phyloP scores from a whole-genome alignment of 805 yeast genomes.

The Wickerhamomyces strasburgensis region DNA sequence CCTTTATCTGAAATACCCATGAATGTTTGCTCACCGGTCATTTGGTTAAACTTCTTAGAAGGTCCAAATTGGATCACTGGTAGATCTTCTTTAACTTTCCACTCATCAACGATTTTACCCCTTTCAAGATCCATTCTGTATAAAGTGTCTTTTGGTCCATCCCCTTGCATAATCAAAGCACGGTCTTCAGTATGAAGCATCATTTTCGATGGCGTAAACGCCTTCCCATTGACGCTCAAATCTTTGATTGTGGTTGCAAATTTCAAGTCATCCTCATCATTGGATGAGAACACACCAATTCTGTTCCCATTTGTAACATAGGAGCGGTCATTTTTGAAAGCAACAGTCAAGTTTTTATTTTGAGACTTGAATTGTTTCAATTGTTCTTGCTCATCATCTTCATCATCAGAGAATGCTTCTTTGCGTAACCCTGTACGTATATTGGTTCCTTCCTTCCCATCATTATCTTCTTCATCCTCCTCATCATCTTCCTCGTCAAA shows the following conservation, averaged over 20 bases:
- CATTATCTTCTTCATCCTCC: constrained; percentile 35
- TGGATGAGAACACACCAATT: constrained; percentile 73
- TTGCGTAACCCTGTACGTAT: constrained; percentile 21
- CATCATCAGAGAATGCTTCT: constrained; percentile 28
- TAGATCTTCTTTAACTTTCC: constrained; percentile 50
- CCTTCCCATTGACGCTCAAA: constrained; percentile 46
- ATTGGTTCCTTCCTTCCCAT: constrained; percentile 25
- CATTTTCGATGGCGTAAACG: constrained; percentile 53
- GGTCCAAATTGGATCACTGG: constrained; percentile 62
- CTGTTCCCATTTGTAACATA: constrained; percentile 76
- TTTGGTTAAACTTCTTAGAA: constrained; percentile 65
- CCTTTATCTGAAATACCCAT: constrained; percentile 63
- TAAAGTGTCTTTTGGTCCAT: constrained; percentile 39
- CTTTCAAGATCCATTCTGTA: constrained; percentile 74
- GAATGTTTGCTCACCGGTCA: constrained; percentile 69
- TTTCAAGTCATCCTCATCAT: constrained; percentile 45
- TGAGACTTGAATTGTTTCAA: constrained; percentile 29
- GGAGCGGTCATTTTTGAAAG: constrained; percentile 64
- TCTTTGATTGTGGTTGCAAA: constrained; percentile 66
- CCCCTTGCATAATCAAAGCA: constrained; percentile 60
- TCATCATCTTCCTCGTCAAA: constrained; percentile 29
- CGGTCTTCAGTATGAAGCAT: constrained; percentile 78
- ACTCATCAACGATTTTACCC: constrained; percentile 84
- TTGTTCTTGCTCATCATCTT: constrained; percentile 29
- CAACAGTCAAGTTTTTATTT: constrained; percentile 67